A percentile compares a stretch with the other conserved stretches of the same genome.
phyloP scores from a whole-genome alignment of 2,329 filamentous ascomycete species.

The Pseudophaeomoniella oleicola region DNA sequence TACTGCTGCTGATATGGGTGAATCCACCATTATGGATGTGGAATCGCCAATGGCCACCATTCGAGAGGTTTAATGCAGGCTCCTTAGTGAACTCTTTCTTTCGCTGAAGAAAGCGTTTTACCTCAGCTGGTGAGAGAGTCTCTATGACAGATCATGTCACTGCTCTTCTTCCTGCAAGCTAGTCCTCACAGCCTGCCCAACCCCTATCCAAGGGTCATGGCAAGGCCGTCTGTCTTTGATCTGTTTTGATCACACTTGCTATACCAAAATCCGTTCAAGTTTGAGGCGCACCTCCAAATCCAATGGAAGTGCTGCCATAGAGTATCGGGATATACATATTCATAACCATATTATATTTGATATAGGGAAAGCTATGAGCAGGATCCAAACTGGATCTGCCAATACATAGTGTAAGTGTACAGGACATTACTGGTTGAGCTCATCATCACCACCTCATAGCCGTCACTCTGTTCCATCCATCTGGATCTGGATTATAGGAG shows the following conservation, averaged over 20 bases:
- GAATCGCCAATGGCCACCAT: background rate
- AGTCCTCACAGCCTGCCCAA: background rate
- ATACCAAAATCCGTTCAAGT: background rate
- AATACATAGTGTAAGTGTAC: too few relatives aligned
- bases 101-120: background rate
- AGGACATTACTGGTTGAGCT: too few relatives aligned
- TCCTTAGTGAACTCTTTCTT: too few relatives aligned
- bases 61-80: background rate
- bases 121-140: background rate
- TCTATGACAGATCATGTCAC: background rate
- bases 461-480: too few relatives aligned
- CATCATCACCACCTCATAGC: too few relatives aligned
- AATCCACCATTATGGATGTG: background rate
- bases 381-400: too few relatives aligned
- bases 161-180: background rate
- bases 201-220: background rate
- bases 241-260: background rate
- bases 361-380: too few relatives aligned
- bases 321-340: background rate
- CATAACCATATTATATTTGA: too few relatives aligned
- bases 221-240: background rate
- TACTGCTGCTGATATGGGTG: background rate
- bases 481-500: too few relatives aligned
- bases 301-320: background rate
- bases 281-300: background rate